phyloP scores from a whole-genome alignment of 2,329 filamentous ascomycete genomes.

The Verticillium alfalfae region DNA sequence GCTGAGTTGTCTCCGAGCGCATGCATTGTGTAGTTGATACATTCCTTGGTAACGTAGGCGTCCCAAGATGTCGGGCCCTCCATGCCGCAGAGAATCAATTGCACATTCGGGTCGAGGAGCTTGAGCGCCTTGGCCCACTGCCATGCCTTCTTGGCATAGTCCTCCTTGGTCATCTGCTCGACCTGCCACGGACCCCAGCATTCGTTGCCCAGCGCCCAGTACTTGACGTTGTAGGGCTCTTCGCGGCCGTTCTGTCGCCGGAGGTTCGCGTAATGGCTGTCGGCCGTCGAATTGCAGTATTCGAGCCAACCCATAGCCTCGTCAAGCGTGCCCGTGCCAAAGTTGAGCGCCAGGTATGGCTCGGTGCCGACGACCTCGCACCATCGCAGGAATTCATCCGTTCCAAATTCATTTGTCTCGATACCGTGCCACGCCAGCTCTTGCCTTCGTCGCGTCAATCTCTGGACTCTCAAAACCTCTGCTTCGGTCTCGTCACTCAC shows the following conservation, averaged over 20 bases:
- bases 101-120: constrained; percentile 63
- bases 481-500: constrained; percentile 13
- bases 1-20: constrained; percentile 24
- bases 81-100: constrained; percentile 70
- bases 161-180: constrained; percentile 62
- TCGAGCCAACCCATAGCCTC: constrained; percentile 63
- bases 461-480: background rate
- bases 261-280: constrained; percentile 79
- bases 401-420: constrained; percentile 76
- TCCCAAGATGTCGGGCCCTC: constrained; percentile 68
- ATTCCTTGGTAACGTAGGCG: constrained; percentile 65
- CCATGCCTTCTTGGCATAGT: constrained; percentile 62
- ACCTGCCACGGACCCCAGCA: constrained; percentile 64
- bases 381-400: constrained; percentile 83
- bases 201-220: constrained; percentile 81
- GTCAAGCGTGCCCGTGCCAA: constrained; percentile 63
- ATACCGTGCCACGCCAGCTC: constrained; percentile 76
- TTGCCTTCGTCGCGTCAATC: constrained; percentile 36
- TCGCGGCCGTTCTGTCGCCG: constrained; percentile 69
- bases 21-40: constrained; percentile 37
- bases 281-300: constrained; percentile 74
- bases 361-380: constrained; percentile 67
- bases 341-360: constrained; percentile 75
- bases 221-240: constrained; percentile 75
- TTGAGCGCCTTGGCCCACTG: constrained; percentile 71